A percentile compares a stretch with the other conserved stretches of the same genome.
phyloP scores from a whole-genome alignment of 495 filamentous ascomycete species.

The Talaromyces borbonicus region DNA sequence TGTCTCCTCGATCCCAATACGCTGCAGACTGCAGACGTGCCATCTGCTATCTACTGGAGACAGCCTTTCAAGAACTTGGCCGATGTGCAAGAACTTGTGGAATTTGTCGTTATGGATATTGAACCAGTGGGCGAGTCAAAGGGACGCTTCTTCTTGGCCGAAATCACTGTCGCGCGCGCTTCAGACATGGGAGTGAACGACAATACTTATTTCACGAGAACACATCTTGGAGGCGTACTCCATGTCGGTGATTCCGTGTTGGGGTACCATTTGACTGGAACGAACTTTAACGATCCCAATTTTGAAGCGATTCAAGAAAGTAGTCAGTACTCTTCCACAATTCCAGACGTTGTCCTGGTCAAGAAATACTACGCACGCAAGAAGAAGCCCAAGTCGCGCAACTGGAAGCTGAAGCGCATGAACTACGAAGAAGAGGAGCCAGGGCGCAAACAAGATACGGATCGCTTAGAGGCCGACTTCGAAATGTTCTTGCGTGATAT shows the following conservation, averaged over 20 bases:
- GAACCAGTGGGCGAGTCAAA: constrained; percentile 65
- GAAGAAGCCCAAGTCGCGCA: constrained; percentile 75
- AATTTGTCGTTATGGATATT: constrained; percentile 93
- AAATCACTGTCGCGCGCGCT: constrained; percentile 77
- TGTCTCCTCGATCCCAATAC: constrained; percentile 86
- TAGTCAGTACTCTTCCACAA: constrained; percentile 55
- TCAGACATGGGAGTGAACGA: constrained; percentile 85
- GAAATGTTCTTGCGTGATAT: constrained; percentile 96
- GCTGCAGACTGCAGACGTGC: constrained; percentile 80
- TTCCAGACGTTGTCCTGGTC: constrained; percentile 89
- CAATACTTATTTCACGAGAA: constrained; percentile 73
- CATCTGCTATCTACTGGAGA: constrained; percentile 75
- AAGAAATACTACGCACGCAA: constrained; percentile 91
- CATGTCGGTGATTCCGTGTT: constrained; percentile 86
- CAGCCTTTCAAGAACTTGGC: constrained; percentile 74
- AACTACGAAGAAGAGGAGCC: constrained; percentile 68
- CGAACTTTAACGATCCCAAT: constrained; percentile 82
- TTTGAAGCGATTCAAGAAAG: constrained; percentile 71
- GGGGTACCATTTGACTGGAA: constrained; percentile 78
- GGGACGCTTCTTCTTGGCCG: constrained; percentile 74
- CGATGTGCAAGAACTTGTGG: constrained; percentile 73
- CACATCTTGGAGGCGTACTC: constrained; percentile 80
- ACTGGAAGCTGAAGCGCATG: constrained; percentile 94
- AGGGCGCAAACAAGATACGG: constrained; percentile 69
- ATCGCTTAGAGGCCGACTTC: constrained; percentile 79